phyloP scores from a whole-genome alignment of 2,329 filamentous ascomycete genomes.

The Cladophialophora exuberans region DNA sequence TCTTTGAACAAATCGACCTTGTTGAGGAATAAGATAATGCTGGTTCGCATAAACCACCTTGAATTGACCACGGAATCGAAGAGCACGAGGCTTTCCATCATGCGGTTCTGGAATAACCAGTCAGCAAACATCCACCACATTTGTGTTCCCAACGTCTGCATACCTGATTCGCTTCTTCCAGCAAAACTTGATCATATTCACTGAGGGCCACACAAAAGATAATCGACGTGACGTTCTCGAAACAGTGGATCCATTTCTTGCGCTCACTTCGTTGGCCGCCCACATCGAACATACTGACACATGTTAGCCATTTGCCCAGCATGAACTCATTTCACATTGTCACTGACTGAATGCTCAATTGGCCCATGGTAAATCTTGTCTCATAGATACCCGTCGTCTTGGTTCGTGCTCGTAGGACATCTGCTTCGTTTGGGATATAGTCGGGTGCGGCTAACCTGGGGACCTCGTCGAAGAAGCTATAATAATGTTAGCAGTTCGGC shows the following conservation, averaged over 20 bases:
- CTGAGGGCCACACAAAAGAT: conserved; percentile 98
- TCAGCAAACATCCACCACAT: conserved; percentile 5
- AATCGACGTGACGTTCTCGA: conserved; percentile 98
- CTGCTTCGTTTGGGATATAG: conserved; percentile 91
- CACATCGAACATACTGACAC: conserved; percentile 93
- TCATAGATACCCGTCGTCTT: conserved; percentile 99
- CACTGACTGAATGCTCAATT: conserved; percentile 94
- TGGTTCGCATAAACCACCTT: conserved; percentile 98
- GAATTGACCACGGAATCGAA: conserved; percentile 99
- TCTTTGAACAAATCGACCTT: conserved; percentile 98
- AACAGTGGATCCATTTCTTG: conserved; percentile 99
- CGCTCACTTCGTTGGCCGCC: conserved; percentile 95
- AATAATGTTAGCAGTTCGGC: conserved; percentile 20
- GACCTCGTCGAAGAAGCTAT: conserved; percentile 93
- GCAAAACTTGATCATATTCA: conserved; percentile 95
- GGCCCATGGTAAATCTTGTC: conserved; percentile 97
- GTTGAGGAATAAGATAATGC: conserved; percentile 97
- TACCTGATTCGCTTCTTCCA: conserved; percentile 97
- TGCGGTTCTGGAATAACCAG: conserved; percentile 74
- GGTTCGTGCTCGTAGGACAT: conserved; percentile 91
- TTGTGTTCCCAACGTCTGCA: conserved; percentile 35
- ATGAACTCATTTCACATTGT: neutral
- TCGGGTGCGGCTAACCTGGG: conserved; percentile 79
- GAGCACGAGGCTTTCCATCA: conserved; percentile 96
- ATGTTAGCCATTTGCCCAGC: conserved; percentile 28